Evolutionary conservation across 2,329 filamentous ascomycete genomes (phyloP).

Genomic region (Fusarium chuoi): DNA sequence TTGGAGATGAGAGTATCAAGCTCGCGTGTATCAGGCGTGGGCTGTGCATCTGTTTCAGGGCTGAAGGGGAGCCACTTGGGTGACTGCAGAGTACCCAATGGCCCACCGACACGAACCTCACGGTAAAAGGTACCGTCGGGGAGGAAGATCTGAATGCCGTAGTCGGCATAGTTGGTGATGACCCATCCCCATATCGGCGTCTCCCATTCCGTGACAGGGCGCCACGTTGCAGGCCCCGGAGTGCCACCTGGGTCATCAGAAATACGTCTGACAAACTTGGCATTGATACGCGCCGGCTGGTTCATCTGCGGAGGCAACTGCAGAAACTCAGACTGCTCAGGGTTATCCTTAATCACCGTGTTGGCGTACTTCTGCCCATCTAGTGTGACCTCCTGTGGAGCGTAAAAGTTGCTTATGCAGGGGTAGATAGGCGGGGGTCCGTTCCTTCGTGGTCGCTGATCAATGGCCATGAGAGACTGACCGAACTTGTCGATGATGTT

Average conservation of each 20-base stretch:
- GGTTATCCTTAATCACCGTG: constrained; percentile 34
- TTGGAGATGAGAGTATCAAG: constrained; percentile 45
- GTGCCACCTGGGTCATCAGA: not conserved
- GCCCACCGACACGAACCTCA: constrained; percentile 52
- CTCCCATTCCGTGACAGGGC: constrained; percentile 49
- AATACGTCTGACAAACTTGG: constrained; percentile 44
- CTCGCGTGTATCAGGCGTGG: constrained; percentile 33
- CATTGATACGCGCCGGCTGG: constrained; percentile 51
- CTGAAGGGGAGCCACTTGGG: constrained; percentile 52
- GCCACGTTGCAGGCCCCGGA: not conserved
- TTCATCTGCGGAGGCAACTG: constrained; percentile 57
- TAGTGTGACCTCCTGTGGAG: constrained; percentile 43
- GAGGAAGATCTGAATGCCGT: constrained; percentile 55
- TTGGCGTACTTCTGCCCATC: constrained; percentile 33
- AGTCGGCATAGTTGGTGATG: constrained; percentile 54
- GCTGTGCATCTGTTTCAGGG: constrained; percentile 2
- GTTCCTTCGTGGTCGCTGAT: constrained; percentile 8
- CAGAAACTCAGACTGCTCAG: constrained; percentile 47
- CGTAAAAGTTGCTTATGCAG: constrained; percentile 50
- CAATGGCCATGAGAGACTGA: constrained; percentile 50
- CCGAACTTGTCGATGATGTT: constrained; percentile 63
- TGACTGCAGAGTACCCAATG: constrained; percentile 21
- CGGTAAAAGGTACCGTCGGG: constrained; percentile 55
- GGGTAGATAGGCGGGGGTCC: constrained; percentile 44
- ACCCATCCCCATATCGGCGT: constrained; percentile 56